Percentiles rank a stretch among this genome's conserved stretches.
Conservation (phyloP, 2,329 filamentous ascomycete genomes). For the Aureobasidium sp. region DNA sequence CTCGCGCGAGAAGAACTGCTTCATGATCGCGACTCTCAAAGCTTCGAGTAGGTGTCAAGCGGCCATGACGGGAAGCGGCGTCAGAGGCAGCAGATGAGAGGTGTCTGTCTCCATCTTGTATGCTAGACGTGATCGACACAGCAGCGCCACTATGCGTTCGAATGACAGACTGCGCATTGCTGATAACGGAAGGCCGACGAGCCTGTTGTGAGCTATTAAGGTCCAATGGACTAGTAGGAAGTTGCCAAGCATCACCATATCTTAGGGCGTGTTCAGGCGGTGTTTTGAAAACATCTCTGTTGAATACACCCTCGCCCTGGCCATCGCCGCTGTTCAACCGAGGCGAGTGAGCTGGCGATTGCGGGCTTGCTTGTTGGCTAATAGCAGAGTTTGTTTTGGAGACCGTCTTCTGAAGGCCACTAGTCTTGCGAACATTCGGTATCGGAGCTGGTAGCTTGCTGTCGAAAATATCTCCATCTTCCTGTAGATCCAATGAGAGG, state of each 20-base stretch:
- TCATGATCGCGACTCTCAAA: conserved; percentile 17
- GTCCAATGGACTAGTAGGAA: conserved; percentile 26
- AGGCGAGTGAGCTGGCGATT: neutral
- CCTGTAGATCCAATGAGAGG: conserved; percentile 72
- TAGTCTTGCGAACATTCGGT: neutral
- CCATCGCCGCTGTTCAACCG: conserved; percentile 15
- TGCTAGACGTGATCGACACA: conserved; percentile 17
- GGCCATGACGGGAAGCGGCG: conserved; percentile 10
- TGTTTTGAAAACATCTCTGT: conserved; percentile 35
- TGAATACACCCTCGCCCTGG: neutral
- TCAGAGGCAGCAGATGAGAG: conserved; percentile 18
- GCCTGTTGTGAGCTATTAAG: conserved; percentile 22
- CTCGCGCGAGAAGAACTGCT: conserved; percentile 4
- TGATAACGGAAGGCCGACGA: conserved; percentile 28
- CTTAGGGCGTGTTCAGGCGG: conserved; percentile 33
- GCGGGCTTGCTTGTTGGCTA: neutral
- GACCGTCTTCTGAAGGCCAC: conserved; percentile 10
- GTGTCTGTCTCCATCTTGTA: conserved; percentile 17
- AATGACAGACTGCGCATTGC: conserved; percentile 14
- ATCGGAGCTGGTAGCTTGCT: conserved; percentile 7
- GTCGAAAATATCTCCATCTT: conserved; percentile 46
- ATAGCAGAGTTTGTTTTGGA: conserved; percentile 3
- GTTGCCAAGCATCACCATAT: conserved; percentile 20
- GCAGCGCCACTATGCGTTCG: conserved; percentile 7
- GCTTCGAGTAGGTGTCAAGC: conserved; percentile 16